Conservation (phyloP, 805 yeast genomes). For the Ogataea paradorogensis region DNA sequence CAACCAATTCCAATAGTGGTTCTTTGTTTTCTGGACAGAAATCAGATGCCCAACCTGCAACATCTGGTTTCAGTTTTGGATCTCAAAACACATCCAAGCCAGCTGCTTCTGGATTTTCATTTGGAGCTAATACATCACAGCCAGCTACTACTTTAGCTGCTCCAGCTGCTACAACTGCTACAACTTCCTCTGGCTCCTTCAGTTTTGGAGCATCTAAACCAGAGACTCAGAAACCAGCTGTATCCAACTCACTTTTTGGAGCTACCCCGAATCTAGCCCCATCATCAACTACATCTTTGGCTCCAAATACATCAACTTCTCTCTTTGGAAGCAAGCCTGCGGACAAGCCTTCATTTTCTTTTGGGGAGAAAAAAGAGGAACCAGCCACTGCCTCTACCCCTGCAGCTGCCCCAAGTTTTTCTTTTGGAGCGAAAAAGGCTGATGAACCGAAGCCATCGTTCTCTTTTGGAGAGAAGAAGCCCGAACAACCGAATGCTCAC, state of each 20-base stretch:
- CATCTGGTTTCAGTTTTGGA: background rate
- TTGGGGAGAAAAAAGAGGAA: conserved; percentile 4
- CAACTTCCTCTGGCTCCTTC: background rate
- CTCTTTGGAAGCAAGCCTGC: conserved; percentile 12
- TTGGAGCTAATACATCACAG: conserved; percentile 2
- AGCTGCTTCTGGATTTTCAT: conserved; percentile 10
- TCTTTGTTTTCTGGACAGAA: conserved; percentile 13
- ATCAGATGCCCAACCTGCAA: conserved; percentile 7
- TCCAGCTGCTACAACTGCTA: background rate
- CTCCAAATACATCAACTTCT: conserved; percentile 4
- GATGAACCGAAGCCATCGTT: conserved; percentile 1
- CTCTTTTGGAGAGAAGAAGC: conserved; percentile 13
- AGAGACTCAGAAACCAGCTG: background rate
- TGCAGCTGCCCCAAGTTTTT: background rate
- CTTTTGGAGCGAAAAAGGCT: background rate
- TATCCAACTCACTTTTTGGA: background rate
- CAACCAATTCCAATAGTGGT: background rate
- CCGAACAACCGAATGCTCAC: conserved; percentile 11
- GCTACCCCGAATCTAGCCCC: background rate
- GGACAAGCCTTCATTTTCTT: background rate
- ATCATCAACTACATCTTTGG: too few relatives aligned
- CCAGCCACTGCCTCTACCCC: background rate
- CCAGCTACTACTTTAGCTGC: background rate
- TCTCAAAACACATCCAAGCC: conserved; percentile 2
- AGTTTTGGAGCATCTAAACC: background rate